Conservation (phyloP, 2,329 filamentous ascomycete genomes). For the Hymenoscyphus scutula region DNA sequence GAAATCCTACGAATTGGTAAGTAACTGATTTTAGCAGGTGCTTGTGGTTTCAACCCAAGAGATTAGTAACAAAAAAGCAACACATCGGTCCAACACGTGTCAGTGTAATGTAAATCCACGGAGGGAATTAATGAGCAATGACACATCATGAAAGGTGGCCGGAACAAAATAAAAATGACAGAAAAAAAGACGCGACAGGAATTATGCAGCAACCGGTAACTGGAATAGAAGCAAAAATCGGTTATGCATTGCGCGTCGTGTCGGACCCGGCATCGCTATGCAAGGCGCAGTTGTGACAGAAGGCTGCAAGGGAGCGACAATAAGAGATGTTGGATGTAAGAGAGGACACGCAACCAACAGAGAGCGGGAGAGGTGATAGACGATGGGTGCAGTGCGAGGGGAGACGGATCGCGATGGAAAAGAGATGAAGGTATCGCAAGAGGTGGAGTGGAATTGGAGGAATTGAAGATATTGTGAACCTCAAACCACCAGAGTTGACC, state of each 20-base stretch:
- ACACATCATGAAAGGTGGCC: conserved; percentile 12
- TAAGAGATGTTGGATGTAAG: conserved; percentile 9
- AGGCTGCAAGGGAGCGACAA: conserved; percentile 12
- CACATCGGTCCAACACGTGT: conserved; percentile 25
- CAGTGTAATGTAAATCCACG: conserved; percentile 5
- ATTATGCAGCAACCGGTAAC: conserved; percentile 15
- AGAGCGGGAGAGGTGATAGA: not conserved
- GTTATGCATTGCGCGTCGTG: conserved; percentile 27
- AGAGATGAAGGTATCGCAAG: conserved; percentile 8
- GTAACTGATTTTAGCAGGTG: conserved; percentile 12
- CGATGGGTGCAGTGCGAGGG: not conserved
- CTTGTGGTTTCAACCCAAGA: conserved; percentile 23
- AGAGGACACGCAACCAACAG: conserved; percentile 15
- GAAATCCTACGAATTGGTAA: conserved; percentile 20
- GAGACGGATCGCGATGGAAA: conserved; percentile 4
- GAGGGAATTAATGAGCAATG: conserved; percentile 8
- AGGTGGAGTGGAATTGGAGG: not conserved
- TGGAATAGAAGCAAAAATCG: conserved; percentile 20
- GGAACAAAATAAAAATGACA: conserved; percentile 9
- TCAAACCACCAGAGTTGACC: not conserved
- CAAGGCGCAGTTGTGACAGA: conserved; percentile 19
- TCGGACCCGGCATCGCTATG: conserved; percentile 19
- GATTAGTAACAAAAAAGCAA: conserved; percentile 26
- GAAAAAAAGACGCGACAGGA: conserved; percentile 11
- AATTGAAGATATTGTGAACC: conserved; percentile 2